Conservation (phyloP, 805 yeast species). For the Myxozyma udenii region DNA sequence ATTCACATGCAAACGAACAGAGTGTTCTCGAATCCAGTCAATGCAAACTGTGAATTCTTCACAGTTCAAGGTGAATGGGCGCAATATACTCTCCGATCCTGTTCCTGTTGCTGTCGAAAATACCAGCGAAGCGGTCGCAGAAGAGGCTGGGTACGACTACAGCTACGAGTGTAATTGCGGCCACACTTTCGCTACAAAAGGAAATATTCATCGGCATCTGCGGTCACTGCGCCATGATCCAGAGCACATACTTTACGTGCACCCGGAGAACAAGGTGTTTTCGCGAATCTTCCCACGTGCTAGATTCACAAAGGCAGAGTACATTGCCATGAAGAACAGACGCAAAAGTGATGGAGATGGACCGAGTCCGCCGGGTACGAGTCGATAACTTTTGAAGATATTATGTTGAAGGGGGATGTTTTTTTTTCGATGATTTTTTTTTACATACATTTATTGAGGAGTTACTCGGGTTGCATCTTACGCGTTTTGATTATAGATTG, state of each 20-base stretch:
- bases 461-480: too few relatives aligned
- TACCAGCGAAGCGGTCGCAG: not conserved
- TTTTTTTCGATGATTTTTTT: too few relatives aligned
- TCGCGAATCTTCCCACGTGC: conserved; percentile 12
- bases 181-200: conserved; percentile 19
- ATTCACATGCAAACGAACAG: conserved; percentile 1
- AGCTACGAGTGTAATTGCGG: conserved; percentile 22
- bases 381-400: too few relatives aligned
- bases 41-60: not conserved
- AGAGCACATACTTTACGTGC: conserved; percentile 16
- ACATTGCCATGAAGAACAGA: conserved; percentile 5
- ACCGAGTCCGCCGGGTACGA: too few relatives aligned
- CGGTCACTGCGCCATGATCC: conserved; percentile 16
- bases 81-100: conserved; percentile 15
- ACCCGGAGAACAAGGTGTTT: conserved; percentile 17
- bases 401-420: too few relatives aligned
- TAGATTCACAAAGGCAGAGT: conserved; percentile 12
- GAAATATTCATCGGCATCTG: conserved; percentile 24
- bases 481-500: too few relatives aligned
- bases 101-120: conserved; percentile 1
- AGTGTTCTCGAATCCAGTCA: not conserved
- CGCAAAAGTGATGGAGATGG: too few relatives aligned
- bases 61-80: conserved; percentile 9
- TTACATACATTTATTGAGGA: too few relatives aligned
- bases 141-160: conserved; percentile 3